Evolutionary conservation across 352 stramenopile genomes (phyloP).

Genomic region (Globisporangium camurandrum): DNA sequence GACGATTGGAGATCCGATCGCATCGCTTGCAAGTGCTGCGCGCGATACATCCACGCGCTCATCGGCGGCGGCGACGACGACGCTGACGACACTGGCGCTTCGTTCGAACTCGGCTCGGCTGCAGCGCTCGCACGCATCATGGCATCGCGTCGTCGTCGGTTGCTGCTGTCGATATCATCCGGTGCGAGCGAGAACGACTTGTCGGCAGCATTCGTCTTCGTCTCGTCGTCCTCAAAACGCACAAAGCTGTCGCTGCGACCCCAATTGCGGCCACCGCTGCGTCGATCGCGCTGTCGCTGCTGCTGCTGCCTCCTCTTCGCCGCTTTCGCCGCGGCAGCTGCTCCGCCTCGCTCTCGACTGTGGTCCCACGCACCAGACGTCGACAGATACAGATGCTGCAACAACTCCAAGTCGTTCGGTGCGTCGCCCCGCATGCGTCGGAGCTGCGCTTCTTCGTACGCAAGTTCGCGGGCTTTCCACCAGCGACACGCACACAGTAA

Average conservation of each 20-base stretch:
- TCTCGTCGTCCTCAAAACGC: neutral
- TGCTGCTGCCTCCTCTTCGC: too few species aligned
- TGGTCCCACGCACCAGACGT: conserved; percentile 10
- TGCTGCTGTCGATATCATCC: neutral
- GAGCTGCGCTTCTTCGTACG: conserved; percentile 25
- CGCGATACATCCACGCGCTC: neutral
- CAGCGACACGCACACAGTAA: conserved; percentile 6
- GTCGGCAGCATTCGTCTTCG: neutral
- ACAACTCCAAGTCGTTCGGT: conserved; percentile 30
- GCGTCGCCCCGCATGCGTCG: conserved; percentile 31
- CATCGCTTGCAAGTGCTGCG: too few species aligned
- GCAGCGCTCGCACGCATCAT: too few species aligned
- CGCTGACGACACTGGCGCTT: neutral
- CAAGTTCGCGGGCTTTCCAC: conserved; percentile 13
- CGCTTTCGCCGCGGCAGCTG: too few species aligned
- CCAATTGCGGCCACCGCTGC: neutral
- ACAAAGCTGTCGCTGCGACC: neutral
- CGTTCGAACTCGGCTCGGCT: neutral
- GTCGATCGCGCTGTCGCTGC: neutral
- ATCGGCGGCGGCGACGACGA: neutral
- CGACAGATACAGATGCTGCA: conserved; percentile 34
- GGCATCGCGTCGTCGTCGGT: neutral
- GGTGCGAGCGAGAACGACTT: neutral
- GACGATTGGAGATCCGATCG: too few species aligned
- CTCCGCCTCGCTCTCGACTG: too few species aligned